Evolutionary conservation across 305 asterid species (phyloP), one percentile per base, ranked within the genome.

Genomic region (Plantago coronopus): DNA sequence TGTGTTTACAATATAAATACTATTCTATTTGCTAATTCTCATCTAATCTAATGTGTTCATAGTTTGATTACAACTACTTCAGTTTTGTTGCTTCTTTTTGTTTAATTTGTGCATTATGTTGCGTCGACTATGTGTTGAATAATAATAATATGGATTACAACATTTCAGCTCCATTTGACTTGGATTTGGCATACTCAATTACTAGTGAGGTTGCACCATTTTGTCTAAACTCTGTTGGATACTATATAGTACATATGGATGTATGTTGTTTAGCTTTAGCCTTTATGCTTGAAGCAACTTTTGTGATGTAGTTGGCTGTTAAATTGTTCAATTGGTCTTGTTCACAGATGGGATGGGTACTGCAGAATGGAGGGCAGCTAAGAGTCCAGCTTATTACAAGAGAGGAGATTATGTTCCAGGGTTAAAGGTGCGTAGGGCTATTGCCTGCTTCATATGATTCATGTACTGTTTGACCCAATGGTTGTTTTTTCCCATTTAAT

Each of bases 361-460:
- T 17, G 97, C 97, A 59, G 97, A 89, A 69, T 89, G 97, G 97
- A 89, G 97, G 77, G 90, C 95, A 40, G 97, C 97, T 4, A 89
- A 89, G 74, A 87, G 88, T 71, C 95, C 95, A 6, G 63, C 97
- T 44, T 89, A 89, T 71, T 89, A 87, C 82, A 89, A 89, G 87
- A 85, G 97, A 80, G 97, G 97, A 56, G 97, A 89, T 74, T 89
- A 89, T 77, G 97, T 79, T 71, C 97, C 95, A 7, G 97, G 97
- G 45, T 67, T 89, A 81, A 89, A 87, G 95, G 97, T 83, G 71
- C 54, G 18, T 57, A 23, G 17, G 8, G 0, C 4, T 56, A 31
- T 29, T 56, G 11, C 44, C 44, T 27, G 59, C 27, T 55, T 54
- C 34, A 45, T 15, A 49, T 19, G 47, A 27, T 48, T 71, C 17